A percentile compares a stretch with the other conserved stretches of the same genome.
These are phyloP conservation scores for Besnoitia besnoiti DNA, from an alignment of 169 alveolate genomes.

Conservation along the genomic window DNA sequence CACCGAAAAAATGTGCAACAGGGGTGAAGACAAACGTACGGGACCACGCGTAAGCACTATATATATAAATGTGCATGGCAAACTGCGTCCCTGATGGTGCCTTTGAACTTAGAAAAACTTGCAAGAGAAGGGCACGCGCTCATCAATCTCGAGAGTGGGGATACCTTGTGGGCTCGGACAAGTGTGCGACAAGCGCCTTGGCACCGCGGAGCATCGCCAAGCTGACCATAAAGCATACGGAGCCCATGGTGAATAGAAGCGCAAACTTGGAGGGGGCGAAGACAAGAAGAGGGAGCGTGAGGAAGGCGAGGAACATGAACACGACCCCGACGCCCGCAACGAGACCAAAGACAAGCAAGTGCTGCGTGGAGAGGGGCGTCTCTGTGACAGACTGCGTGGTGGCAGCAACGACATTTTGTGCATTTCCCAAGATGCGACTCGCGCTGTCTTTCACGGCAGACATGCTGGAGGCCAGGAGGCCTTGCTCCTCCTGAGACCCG, in stretches of 20 bases:
- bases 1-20: too few species aligned
- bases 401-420: slow-evolving; percentile 54
- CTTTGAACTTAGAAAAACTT: too few species aligned
- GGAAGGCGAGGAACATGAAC: slow-evolving; percentile 65
- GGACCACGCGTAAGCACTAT: too few species aligned
- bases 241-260: slow-evolving; percentile 65
- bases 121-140: background rate
- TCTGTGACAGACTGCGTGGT: slow-evolving; percentile 25
- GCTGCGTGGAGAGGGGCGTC: slow-evolving; percentile 58
- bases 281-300: slow-evolving; percentile 67
- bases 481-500: slow-evolving; percentile 42
- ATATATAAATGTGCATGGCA: too few species aligned
- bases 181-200: slow-evolving; percentile 51
- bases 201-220: slow-evolving; percentile 65
- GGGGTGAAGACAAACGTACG: too few species aligned
- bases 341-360: slow-evolving; percentile 64
- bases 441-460: slow-evolving; percentile 68
- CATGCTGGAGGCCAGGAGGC: slow-evolving; percentile 58
- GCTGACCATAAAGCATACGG: slow-evolving; percentile 61
- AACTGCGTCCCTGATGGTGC: too few species aligned
- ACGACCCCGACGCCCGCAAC: slow-evolving; percentile 68
- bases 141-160: background rate
- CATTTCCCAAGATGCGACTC: slow-evolving; percentile 56
- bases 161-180: slow-evolving; percentile 61
- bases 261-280: slow-evolving; percentile 69